Evolutionary conservation across 768 basidiomycete genomes (phyloP), one percentile per base, ranked within the genome.

Genomic region (Mycena latifolia): DNA sequence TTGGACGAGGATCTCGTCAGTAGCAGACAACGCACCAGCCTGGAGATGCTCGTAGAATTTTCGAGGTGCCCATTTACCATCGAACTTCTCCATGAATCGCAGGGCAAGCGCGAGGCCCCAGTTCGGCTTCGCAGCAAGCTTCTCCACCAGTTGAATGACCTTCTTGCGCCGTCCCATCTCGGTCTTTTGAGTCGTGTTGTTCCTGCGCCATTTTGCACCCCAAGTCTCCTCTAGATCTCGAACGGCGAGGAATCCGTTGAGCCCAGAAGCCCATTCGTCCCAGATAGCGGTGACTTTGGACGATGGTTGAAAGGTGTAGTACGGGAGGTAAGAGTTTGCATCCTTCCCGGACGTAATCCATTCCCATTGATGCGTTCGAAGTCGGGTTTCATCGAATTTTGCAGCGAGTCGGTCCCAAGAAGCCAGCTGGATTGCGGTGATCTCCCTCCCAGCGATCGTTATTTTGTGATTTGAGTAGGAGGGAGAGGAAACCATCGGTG

Each of bases 21-120:
- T 28, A 2, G 20, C 28, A 31, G 27, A 50, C 17, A 29, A 5
- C 28, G 27, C 15, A 4, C 48, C 48, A 9, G 4, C 31, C 48
- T 50, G 48, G 6, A 55, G 54, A 47, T 56, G 35, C 54, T 55
- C 62, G 35, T 43, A 47, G 37, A 63, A 63, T 29, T 63, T 63
- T 12, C 54, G 56, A 4, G 56, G 56, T 12, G 29, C 17, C 6
- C 15, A 57, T 5, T 6, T 24, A 2, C 22, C 20, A 5, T 33
- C 24, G 31, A n/a, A n/a, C n/a, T n/a, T 57, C 47, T 17, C 7
- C 2, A 57, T n/a, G 31, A 63, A 63, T n/a, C 37, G 52, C 28
- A 63, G 53, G 6, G 62, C 54, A 10, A 63, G 54, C 14, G 20
- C 45, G 25, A 31, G 22, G 46, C 41, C 56, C 62, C 62, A 63